Percentiles rank a stretch among this genome's conserved stretches.
Conservation (phyloP, 805 yeast genomes). For the Starmerella riodocensis region DNA sequence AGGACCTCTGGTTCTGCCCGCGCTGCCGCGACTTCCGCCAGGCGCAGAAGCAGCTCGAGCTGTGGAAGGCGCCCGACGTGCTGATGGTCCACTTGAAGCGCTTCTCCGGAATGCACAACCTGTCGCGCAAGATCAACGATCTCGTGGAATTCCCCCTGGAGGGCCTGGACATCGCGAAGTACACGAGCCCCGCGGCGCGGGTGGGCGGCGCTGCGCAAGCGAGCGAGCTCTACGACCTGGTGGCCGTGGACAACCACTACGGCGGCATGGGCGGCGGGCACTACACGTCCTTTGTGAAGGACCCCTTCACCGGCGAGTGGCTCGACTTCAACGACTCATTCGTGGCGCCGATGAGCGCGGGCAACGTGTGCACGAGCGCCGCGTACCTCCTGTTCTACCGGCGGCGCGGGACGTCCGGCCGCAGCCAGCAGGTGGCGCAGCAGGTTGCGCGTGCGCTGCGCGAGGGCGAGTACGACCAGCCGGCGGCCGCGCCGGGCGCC, state of each 20-base stretch:
- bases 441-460: neutral
- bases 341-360: slow-evolving; percentile 49
- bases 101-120: slow-evolving; percentile 69
- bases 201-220: slow-evolving; percentile 20
- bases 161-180: slow-evolving; percentile 58
- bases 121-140: slow-evolving; percentile 80
- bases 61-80: slow-evolving; percentile 91
- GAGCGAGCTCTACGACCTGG: slow-evolving; percentile 52
- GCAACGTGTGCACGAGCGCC: slow-evolving; percentile 52
- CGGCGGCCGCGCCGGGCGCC: too few relatives aligned
- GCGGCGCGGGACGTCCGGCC: slow-evolving; percentile 27
- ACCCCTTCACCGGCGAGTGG: slow-evolving; percentile 65
- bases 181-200: slow-evolving; percentile 27
- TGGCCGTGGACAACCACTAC: slow-evolving; percentile 89
- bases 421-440: neutral
- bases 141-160: slow-evolving; percentile 78
- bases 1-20: slow-evolving; percentile 92
- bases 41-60: slow-evolving; percentile 79
- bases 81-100: slow-evolving; percentile 81
- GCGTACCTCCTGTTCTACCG: slow-evolving; percentile 82
- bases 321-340: slow-evolving; percentile 80
- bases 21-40: slow-evolving; percentile 75
- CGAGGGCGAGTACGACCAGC: neutral
- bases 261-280: slow-evolving; percentile 98
- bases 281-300: slow-evolving; percentile 80